Evolutionary conservation across 352 stramenopile genomes (phyloP).

Genomic region (Phytophthora nicotianae): DNA sequence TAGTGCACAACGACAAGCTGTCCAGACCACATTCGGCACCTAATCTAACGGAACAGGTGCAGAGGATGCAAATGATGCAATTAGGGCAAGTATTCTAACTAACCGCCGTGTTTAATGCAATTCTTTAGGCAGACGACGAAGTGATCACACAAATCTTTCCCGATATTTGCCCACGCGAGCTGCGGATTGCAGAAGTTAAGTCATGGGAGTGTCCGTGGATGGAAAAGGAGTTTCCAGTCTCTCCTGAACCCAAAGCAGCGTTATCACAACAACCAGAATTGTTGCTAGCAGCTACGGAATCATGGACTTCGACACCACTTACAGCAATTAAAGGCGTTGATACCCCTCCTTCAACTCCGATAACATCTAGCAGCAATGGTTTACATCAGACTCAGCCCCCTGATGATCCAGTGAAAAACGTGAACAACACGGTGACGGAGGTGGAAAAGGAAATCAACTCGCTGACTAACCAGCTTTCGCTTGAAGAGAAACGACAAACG

Average conservation of each 20-base stretch:
- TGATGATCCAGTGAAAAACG: not conserved
- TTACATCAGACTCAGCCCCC: conserved; percentile 1
- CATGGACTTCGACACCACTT: not conserved
- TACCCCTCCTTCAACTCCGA: not conserved
- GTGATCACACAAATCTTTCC: conserved; percentile 78
- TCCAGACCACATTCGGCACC: conserved; percentile 25
- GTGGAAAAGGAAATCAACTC: conserved; percentile 48
- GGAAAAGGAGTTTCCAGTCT: conserved; percentile 41
- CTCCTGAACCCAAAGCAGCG: conserved; percentile 4
- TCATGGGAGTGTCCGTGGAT: conserved; percentile 84
- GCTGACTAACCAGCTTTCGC: conserved; percentile 44
- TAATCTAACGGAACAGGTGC: conserved; percentile 36
- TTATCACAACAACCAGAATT: conserved; percentile 9
- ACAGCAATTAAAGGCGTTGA: conserved; percentile 2
- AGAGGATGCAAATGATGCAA: not conserved
- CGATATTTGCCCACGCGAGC: conserved; percentile 76
- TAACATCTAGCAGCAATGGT: conserved; percentile 13
- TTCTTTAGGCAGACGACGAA: conserved; percentile 46
- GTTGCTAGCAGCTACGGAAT: conserved; percentile 10
- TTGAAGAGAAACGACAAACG: conserved; percentile 54
- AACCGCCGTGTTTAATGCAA: conserved; percentile 5
- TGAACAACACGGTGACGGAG: conserved; percentile 23
- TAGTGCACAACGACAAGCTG: conserved; percentile 24
- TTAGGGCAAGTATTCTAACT: conserved; percentile 2
- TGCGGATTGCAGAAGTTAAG: conserved; percentile 84